Conservation (phyloP, 2,329 filamentous ascomycete species). For the Xylaria sp. region DNA sequence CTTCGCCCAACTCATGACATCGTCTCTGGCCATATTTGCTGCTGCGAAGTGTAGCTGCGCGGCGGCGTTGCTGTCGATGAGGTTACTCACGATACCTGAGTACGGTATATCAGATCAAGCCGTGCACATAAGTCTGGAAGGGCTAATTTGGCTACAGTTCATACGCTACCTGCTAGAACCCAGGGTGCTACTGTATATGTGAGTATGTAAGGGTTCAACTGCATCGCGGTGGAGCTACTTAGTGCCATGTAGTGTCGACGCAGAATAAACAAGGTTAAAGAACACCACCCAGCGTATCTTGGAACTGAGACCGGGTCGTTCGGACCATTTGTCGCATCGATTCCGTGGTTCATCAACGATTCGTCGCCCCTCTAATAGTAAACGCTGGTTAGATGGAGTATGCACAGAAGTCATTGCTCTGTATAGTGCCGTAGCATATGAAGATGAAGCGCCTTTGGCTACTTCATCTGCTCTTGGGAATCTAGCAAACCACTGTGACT, state of each 20-base stretch:
- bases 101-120: too few relatives aligned
- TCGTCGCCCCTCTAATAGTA: not conserved
- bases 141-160: constrained; percentile 24
- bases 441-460: not conserved
- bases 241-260: constrained; percentile 9
- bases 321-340: not conserved
- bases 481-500: not conserved
- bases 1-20: not conserved
- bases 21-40: too few relatives aligned
- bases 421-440: not conserved
- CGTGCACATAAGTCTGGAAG: not conserved
- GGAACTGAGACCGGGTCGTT: constrained; percentile 5
- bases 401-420: not conserved
- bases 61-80: too few relatives aligned
- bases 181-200: not conserved
- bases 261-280: constrained; percentile 10
- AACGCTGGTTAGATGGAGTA: not conserved
- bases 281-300: constrained; percentile 13
- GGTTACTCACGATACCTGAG: too few relatives aligned
- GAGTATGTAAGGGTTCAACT: constrained; percentile 3
- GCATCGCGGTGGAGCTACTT: constrained; percentile 11
- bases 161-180: too few relatives aligned
- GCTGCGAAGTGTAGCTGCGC: too few relatives aligned
- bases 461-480: not conserved
- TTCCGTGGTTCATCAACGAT: not conserved